Percentiles rank a stretch among this genome's conserved stretches.
Conservation (phyloP, 2,329 filamentous ascomycete species). For the Neospermospora avenae region DNA sequence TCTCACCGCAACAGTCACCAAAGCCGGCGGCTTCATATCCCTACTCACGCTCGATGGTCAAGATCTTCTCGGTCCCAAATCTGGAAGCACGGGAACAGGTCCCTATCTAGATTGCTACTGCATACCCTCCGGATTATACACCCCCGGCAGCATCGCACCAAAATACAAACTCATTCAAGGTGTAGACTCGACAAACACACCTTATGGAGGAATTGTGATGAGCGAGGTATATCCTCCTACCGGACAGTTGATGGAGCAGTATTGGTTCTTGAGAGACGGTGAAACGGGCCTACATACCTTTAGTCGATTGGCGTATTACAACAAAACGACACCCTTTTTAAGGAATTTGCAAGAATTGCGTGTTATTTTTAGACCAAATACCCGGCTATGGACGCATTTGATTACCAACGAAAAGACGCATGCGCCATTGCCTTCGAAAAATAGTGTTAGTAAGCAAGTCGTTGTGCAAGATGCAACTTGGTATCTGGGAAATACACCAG, state of each 20-base stretch:
- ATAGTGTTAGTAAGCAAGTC: constrained; percentile 41
- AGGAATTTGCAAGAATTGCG: constrained; percentile 59
- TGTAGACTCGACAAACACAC: constrained; percentile 45
- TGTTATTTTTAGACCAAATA: constrained; percentile 59
- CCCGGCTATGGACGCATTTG: constrained; percentile 58
- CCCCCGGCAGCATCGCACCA: constrained; percentile 49
- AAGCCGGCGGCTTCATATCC: constrained; percentile 41
- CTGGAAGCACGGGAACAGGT: constrained; percentile 47
- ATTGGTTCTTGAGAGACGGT: constrained; percentile 60
- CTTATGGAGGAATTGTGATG: constrained; percentile 58
- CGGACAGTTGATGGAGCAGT: constrained; percentile 58
- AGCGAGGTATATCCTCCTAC: constrained; percentile 56
- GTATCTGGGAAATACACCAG: constrained; percentile 52
- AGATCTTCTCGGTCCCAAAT: constrained; percentile 48
- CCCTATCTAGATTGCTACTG: constrained; percentile 65
- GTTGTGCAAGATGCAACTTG: constrained; percentile 63
- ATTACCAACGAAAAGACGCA: constrained; percentile 54
- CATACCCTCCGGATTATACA: constrained; percentile 56
- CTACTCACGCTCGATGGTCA: constrained; percentile 45
- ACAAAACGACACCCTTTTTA: constrained; percentile 52
- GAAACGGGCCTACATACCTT: constrained; percentile 63
- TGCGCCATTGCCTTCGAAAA: constrained; percentile 48
- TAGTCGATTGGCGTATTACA: constrained; percentile 57
- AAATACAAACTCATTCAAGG: constrained; percentile 50
- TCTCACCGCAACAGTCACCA: constrained; percentile 43